Conservation (phyloP, 106 monocot genomes). For the Triglochin maritima region DNA sequence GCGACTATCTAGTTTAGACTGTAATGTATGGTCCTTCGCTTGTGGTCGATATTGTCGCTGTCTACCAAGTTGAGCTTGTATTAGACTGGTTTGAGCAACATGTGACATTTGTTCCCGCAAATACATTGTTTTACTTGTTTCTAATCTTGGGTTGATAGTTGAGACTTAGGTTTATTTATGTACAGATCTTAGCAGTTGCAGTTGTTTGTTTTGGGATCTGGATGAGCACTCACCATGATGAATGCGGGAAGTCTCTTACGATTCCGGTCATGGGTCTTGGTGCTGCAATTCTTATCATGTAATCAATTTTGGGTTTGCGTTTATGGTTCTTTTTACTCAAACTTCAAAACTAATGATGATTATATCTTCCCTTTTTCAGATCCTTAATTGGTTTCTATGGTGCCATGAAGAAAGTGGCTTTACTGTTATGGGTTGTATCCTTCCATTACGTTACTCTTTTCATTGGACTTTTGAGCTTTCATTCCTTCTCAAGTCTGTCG, state of each 20-base stretch:
- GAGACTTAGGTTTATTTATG: background rate
- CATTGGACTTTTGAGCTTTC: background rate
- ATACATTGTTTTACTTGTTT: too few species aligned
- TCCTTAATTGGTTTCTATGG: slow-evolving; percentile 82
- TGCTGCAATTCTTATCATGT: slow-evolving; percentile 69
- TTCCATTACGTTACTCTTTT: slow-evolving; percentile 13
- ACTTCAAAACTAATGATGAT: background rate
- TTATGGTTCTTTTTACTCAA: background rate
- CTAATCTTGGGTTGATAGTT: too few species aligned
- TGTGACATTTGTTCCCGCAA: too few species aligned
- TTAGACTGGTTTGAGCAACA: too few species aligned
- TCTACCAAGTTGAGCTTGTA: too few species aligned
- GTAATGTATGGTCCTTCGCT: too few species aligned
- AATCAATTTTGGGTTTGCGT: too few species aligned
- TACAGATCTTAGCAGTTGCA: slow-evolving; percentile 59
- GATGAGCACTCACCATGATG: slow-evolving; percentile 87
- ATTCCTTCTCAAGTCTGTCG: slow-evolving; percentile 2
- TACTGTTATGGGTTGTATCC: slow-evolving; percentile 91
- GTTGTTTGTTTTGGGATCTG: slow-evolving; percentile 87
- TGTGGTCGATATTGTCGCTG: too few species aligned
- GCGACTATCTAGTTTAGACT: too few species aligned
- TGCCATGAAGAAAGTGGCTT: slow-evolving; percentile 54
- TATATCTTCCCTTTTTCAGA: slow-evolving; percentile 38
- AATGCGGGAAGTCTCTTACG: slow-evolving; percentile 68
- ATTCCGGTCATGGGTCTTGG: slow-evolving; percentile 87